Conservation (phyloP, 495 filamentous ascomycete species). For the Sordaria brevicollis region DNA sequence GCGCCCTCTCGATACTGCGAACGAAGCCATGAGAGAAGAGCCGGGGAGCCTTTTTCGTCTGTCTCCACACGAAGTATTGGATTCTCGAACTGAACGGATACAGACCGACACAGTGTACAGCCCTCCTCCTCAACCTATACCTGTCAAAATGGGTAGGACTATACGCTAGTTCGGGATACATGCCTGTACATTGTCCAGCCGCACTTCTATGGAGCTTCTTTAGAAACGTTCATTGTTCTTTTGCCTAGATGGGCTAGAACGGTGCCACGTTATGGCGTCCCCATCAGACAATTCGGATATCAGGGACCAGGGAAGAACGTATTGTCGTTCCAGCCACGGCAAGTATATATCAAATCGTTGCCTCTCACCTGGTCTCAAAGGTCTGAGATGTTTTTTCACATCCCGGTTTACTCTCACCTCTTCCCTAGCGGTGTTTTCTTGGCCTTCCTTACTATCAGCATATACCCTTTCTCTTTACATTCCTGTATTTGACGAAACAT, state of each 20-base stretch:
- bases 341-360: constrained; percentile 4
- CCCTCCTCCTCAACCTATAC: background rate
- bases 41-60: background rate
- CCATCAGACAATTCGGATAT: background rate
- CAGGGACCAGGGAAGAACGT: background rate
- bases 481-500: background rate
- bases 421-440: background rate
- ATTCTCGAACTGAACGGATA: background rate
- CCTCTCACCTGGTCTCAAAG: background rate
- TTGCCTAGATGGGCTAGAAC: background rate
- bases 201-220: background rate
- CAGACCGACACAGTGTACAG: background rate
- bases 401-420: background rate
- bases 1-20: background rate
- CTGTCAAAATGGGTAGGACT: background rate
- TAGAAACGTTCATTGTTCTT: background rate
- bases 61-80: constrained; percentile 1
- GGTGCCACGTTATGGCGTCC: background rate
- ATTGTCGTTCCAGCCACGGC: background rate
- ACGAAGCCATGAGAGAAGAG: constrained; percentile 4
- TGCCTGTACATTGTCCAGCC: background rate
- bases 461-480: background rate
- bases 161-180: background rate
- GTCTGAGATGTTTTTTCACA: background rate
- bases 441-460: background rate